Percentiles rank a stretch among this genome's conserved stretches.
Conservation (phyloP, 176 grass and related monocot genomes). For the Triticum turgidum region DNA sequence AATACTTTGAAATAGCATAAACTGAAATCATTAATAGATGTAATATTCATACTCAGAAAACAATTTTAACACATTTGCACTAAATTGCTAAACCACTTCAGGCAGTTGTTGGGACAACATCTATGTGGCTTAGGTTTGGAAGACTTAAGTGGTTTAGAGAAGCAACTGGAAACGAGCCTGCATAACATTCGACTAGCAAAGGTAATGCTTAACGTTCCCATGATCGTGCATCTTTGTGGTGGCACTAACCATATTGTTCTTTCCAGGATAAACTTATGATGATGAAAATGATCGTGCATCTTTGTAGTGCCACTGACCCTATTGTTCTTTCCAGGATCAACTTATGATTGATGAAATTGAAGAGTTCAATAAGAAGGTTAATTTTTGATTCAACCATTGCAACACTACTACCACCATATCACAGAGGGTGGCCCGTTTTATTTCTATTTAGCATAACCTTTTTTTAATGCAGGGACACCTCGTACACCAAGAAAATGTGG, state of each 20-base stretch:
- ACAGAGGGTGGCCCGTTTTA: background rate
- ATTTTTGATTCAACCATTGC: background rate
- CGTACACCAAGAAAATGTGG: background rate
- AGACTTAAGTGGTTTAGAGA: slow-evolving; percentile 15
- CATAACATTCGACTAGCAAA: background rate
- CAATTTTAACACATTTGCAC: background rate
- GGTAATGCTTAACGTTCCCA: background rate
- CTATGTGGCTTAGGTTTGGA: background rate
- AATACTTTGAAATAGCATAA: background rate
- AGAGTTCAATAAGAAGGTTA: slow-evolving; percentile 3
- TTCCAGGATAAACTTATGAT: slow-evolving; percentile 4
- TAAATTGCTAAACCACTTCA: background rate
- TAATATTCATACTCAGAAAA: background rate
- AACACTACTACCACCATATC: background rate
- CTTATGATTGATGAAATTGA: background rate
- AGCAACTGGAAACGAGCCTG: slow-evolving; percentile 10
- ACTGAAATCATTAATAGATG: background rate
- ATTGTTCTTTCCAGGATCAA: background rate
- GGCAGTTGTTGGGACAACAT: background rate
- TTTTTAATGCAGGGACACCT: background rate
- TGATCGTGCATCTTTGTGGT: background rate
- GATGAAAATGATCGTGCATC: background rate
- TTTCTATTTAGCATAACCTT: background rate
- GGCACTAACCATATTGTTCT: background rate
- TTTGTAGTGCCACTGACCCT: background rate